Percentiles rank a stretch among this genome's conserved stretches.
Evolutionary conservation across 441 rosid species (phyloP).

Genomic region (Lepidium campestre): DNA sequence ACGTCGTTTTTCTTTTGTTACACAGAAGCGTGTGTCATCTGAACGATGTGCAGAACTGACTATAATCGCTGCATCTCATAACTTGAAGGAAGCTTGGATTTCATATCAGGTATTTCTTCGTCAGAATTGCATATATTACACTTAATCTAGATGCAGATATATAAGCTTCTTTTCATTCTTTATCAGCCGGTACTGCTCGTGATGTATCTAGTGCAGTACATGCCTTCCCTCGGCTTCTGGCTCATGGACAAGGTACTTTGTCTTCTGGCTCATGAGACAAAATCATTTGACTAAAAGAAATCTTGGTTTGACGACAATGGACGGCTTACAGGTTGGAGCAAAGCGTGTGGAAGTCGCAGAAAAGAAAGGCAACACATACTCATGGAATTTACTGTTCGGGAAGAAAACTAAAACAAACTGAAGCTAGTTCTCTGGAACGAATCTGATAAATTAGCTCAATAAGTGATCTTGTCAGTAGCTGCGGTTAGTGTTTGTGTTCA

Average conservation of each 20-base stretch:
- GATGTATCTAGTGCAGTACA: slow-evolving; percentile 84
- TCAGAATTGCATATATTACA: not conserved
- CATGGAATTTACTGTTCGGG: slow-evolving; percentile 62
- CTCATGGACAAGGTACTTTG: slow-evolving; percentile 88
- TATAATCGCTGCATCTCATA: slow-evolving; percentile 72
- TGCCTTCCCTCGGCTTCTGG: slow-evolving; percentile 83
- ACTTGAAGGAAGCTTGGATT: slow-evolving; percentile 93
- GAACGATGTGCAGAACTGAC: slow-evolving; percentile 84
- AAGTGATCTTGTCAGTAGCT: not conserved
- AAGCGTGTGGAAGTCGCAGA: slow-evolving; percentile 76
- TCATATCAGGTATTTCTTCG: slow-evolving; percentile 65
- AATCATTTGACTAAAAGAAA: not conserved
- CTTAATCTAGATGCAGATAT: not conserved
- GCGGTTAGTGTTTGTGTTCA: not conserved
- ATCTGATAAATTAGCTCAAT: not conserved
- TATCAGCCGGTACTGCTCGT: slow-evolving; percentile 87
- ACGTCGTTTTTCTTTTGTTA: not conserved
- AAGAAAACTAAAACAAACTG: slow-evolving; percentile 59
- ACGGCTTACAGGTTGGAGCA: slow-evolving; percentile 53
- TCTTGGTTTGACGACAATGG: not conserved
- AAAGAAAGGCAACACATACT: slow-evolving; percentile 67
- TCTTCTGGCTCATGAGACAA: not conserved
- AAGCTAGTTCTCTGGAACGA: not conserved
- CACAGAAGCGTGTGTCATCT: slow-evolving; percentile 73
- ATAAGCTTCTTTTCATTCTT: not conserved